phyloP scores from a whole-genome alignment of 1,139 yeast species.

The Suhomyces coccinellae region DNA sequence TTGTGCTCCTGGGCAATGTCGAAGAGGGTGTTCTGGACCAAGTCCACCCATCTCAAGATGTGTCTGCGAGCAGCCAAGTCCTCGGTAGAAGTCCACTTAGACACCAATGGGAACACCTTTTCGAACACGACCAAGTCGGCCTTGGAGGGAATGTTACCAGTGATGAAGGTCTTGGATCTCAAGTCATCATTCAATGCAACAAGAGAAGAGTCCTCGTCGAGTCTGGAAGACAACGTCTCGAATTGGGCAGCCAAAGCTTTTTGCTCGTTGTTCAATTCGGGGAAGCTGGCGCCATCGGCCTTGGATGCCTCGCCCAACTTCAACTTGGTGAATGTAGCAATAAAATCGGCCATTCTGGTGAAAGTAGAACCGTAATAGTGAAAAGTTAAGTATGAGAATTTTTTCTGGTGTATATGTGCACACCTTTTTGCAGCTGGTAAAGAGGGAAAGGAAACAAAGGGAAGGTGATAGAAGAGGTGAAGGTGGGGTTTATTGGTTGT shows the following conservation, averaged over 20 bases:
- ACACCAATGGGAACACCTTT: conserved; percentile 59
- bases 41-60: conserved; percentile 86
- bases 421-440: conserved; percentile 2
- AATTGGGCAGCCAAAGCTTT: conserved; percentile 82
- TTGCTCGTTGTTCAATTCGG: conserved; percentile 47
- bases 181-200: conserved; percentile 67
- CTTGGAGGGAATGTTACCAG: conserved; percentile 63
- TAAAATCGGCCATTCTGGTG: conserved; percentile 42
- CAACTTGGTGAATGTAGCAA: conserved; percentile 41
- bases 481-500: no score
- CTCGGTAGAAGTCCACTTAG: conserved; percentile 54
- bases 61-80: conserved; percentile 68
- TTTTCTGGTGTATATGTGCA: conserved; percentile 11
- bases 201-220: conserved; percentile 56
- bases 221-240: conserved; percentile 64
- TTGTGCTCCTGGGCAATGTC: conserved; percentile 52
- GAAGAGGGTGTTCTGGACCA: conserved; percentile 68
- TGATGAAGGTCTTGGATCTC: conserved; percentile 66
- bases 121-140: conserved; percentile 72
- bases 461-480: no score
- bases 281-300: conserved; percentile 31
- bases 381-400: conserved; percentile 5
- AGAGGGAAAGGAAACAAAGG: background rate
- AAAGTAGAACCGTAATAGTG: background rate
- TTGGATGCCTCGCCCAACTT: conserved; percentile 36